Base-by-base conservation (phyloP, 1,139 yeast genomes). In the Protomyces lactucae-debilis region DNA sequence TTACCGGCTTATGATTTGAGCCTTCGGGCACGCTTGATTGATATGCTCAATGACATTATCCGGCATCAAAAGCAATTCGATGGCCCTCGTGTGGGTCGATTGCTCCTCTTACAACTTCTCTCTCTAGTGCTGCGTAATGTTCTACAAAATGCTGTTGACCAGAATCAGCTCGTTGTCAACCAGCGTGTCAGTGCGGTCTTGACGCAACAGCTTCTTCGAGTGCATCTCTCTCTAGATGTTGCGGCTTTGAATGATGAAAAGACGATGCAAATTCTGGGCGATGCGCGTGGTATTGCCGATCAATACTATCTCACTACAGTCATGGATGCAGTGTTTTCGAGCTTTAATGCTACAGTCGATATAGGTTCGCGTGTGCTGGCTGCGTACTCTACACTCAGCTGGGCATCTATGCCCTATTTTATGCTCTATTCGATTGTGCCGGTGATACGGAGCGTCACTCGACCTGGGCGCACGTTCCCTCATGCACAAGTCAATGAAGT, bases 1-100 rank as follows among this genome's bases (percentile, higher is more conserved):
- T 16, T 57, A n/a, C 61, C 61, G 1, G 61, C 61, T 2, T 37
- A 46, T n/a, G 61, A 57, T 35, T 39, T 57, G 55, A 52, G 61
- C n/a, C 16, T 57, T 6, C 55, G 61, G 25, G 61, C 61, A 28
- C 21, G 35, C 43, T 48, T 57, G 39, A 48, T 57, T 39, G 55
- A 57, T 14, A 57, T 57, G 36, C 40, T 57, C 36, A 57, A 57
- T 39, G 35, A 9, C 10, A 51, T 45, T 8, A 51, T 57, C 21
- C 37, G 55, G 5, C 40, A 21, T 12, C 48, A 16, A n/a, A 46
- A 23, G 16, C 23, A 35, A 12, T 48, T 51, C 16, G 28, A 48
- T 8, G 55, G 55, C 6, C 37, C 28, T 3, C 23, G 46, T 21
- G 36, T 57, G 9, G 55, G 39, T 18, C 48, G 55, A 12, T 21